Conservation (phyloP, 2,329 filamentous ascomycete species). For the Pseudopyrenochaeta lycopersici region DNA sequence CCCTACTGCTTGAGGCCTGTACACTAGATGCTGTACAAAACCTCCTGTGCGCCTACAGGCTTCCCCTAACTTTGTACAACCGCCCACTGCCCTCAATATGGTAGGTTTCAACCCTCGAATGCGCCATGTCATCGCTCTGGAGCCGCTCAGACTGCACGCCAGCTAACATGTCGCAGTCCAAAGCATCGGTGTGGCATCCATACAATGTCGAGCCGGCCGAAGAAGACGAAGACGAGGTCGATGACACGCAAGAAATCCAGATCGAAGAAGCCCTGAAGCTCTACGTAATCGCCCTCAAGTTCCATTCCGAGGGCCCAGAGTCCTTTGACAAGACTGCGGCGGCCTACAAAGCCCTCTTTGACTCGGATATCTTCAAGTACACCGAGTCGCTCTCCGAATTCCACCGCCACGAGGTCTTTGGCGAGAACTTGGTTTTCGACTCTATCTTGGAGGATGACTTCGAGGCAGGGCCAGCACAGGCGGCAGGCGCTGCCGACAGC, state of each 20-base stretch:
- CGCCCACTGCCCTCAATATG: slow-evolving; percentile 23
- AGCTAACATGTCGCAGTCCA: slow-evolving; percentile 37
- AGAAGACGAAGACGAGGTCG: slow-evolving; percentile 87
- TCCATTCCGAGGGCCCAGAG: slow-evolving; percentile 84
- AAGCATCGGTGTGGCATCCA: slow-evolving; percentile 71
- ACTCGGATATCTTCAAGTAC: slow-evolving; percentile 93
- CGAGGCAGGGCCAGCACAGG: slow-evolving; percentile 53
- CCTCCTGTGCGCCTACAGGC: slow-evolving; percentile 7
- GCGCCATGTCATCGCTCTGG: neutral
- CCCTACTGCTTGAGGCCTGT: slow-evolving; percentile 6
- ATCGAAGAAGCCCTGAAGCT: slow-evolving; percentile 96
- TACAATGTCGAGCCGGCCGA: slow-evolving; percentile 96
- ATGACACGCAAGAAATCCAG: slow-evolving; percentile 95
- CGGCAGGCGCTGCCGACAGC: slow-evolving; percentile 72
- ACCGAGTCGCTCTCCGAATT: slow-evolving; percentile 88
- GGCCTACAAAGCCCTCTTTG: slow-evolving; percentile 85
- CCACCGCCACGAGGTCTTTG: slow-evolving; percentile 70
- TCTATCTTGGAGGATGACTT: slow-evolving; percentile 50
- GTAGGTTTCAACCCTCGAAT: slow-evolving; percentile 24
- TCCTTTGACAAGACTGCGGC: slow-evolving; percentile 79
- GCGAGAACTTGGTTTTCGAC: slow-evolving; percentile 54
- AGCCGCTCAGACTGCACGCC: neutral
- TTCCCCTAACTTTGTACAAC: slow-evolving; percentile 8
- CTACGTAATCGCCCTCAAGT: slow-evolving; percentile 89
- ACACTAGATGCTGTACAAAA: slow-evolving; percentile 16